Evolutionary conservation across 1,139 yeast genomes (phyloP), one percentile per base, ranked within the genome.

Genomic region (Blastobotrys elegans): DNA sequence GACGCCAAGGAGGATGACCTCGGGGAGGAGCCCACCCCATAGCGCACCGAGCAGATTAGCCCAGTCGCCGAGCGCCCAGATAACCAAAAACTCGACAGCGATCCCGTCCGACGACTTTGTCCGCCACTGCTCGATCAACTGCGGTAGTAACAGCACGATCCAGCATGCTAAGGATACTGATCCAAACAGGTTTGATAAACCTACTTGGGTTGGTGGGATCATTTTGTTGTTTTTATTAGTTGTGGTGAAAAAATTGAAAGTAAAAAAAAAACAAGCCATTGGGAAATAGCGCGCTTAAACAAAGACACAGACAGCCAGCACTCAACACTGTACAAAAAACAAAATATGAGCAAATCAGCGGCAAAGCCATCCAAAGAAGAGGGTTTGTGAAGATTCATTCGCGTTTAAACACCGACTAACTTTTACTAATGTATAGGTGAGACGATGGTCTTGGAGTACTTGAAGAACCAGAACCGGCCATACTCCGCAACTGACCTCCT

Each of bases 101-200:
- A 85, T 79, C 4, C 95, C 95, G 34, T 84, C 92, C 3, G 89
- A 87, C 21, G 87, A 77, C 61, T 84, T 82, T 46, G 80, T 68
- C 50, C 84, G 69, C 90, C 90, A 85, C 65, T 85, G 94, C 63
- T 85, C 95, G 34, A 85, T 76, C 41, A 85, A 73, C 65, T 86
- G 95, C 1, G 95, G 95, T 59, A 84, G 69, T 52, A 84, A 73
- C 43, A 85, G 68, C n/a, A 85, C 90, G 22, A 86, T 77, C 92
- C 92, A 86, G 62, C 90, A 83, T 1, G 90, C 81, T 61, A 65
- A 53, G 35, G 65, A 61, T 14, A 67, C 52, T 10, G 87, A 81
- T 1, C 90, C 90, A 65, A 82, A 75, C 13, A 82, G 69, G 2
- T 85, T 85, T 2, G 88, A 78, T 20, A 78, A 65, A 14, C 74